Percentiles rank a stretch among this genome's conserved stretches.
Conservation (phyloP, 768 basidiomycete genomes). For the Pisolithus tinctorius region DNA sequence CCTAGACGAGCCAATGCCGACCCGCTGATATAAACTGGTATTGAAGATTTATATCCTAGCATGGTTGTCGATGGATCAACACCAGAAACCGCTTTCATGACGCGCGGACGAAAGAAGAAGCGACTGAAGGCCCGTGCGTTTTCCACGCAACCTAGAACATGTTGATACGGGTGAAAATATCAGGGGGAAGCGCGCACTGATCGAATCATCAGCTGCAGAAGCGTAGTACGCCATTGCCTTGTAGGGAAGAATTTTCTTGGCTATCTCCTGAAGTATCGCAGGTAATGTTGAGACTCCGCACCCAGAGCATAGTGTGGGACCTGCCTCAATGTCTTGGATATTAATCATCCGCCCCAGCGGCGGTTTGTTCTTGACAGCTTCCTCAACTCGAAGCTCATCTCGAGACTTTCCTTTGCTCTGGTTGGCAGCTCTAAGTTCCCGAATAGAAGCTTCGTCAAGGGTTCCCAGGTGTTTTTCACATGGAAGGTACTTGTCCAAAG, state of each 20-base stretch:
- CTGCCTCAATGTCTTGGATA: slow-evolving; percentile 78
- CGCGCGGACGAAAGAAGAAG: slow-evolving; percentile 82
- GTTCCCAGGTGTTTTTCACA: slow-evolving; percentile 67
- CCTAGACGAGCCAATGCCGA: slow-evolving; percentile 83
- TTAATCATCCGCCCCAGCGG: slow-evolving; percentile 65
- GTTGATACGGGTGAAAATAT: slow-evolving; percentile 11
- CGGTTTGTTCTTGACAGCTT: slow-evolving; percentile 54
- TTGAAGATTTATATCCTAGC: slow-evolving; percentile 60
- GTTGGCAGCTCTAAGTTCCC: slow-evolving; percentile 29
- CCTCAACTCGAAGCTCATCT: slow-evolving; percentile 63
- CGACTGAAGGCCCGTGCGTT: slow-evolving; percentile 78
- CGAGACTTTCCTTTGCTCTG: slow-evolving; percentile 47
- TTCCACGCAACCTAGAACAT: slow-evolving; percentile 46
- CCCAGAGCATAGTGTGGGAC: neutral
- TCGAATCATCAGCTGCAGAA: slow-evolving; percentile 81
- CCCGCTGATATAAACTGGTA: slow-evolving; percentile 80
- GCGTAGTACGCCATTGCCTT: slow-evolving; percentile 81
- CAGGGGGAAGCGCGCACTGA: slow-evolving; percentile 44
- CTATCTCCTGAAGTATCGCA: slow-evolving; percentile 45
- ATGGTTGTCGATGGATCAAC: slow-evolving; percentile 69
- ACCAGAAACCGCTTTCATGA: slow-evolving; percentile 60
- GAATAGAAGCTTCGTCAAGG: slow-evolving; percentile 43
- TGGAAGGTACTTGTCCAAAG: slow-evolving; percentile 66
- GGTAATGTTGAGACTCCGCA: neutral
- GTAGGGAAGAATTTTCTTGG: slow-evolving; percentile 62